Evolutionary conservation across 305 asterid genomes (phyloP), one percentile per base, ranked within the genome.

Genomic region (Nicotiana rustica): DNA sequence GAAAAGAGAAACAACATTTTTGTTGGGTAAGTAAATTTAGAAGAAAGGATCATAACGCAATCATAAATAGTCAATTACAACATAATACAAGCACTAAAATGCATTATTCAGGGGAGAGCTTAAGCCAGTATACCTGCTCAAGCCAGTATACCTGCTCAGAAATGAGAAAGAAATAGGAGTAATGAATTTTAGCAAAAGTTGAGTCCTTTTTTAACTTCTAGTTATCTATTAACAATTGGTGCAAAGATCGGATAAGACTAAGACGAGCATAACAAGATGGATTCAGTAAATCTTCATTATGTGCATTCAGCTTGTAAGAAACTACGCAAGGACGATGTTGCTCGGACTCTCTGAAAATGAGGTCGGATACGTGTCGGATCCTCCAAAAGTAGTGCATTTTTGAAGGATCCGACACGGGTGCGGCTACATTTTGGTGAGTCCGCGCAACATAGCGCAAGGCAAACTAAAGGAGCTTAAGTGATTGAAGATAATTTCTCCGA

Each of bases 241-340:
- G 47, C 65, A 52, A 75, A 8, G 65, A 75, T 75, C 1, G 44
- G 79, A 75, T 49, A 52, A 52, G 64, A 52, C 79, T 14, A 75
- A 52, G 25, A 2, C 2, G 5, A 52, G 64, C 47, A 75, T 0
- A 75, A 52, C 0, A 8, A 29, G 79, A 52, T 25, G 79, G 79
- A 75, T 36, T 21, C 62, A 6, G 41, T 47, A 47, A 71, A 47
- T 6, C 7, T 29, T 65, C 44, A 29, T 25, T 65, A 25, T 65
- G 21, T 65, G 10, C 3, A 29, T 65, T 29, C 10, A 3, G 3
- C 9, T 13, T 13, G 10, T 5, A 65, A 29, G 44, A 29, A 66
- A 66, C 19, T 31, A 66, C 17, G 0, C 2, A 66, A 29, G 71
- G 71, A 14, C 25, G 0, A 25, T 25, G 25, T 25, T 25, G 25